Evolutionary conservation across 1,284 basidiomycete genomes (phyloP).

Genomic region (Pterulicium gracile): DNA sequence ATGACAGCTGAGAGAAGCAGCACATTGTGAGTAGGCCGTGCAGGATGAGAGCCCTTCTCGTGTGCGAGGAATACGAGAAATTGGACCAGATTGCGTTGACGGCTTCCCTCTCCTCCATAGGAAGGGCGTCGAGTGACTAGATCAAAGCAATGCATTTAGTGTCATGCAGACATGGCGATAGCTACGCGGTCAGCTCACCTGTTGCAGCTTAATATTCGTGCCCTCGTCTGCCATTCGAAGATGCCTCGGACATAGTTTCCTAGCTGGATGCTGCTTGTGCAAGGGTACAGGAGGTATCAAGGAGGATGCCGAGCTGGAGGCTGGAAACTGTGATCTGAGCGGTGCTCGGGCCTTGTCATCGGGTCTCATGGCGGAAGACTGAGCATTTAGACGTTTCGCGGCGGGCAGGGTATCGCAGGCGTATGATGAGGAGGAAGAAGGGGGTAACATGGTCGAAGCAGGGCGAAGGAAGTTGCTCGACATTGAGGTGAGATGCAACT

Average conservation of each 20-base stretch:
- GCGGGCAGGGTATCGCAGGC: slow-evolving; percentile 68
- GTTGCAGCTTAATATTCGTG: slow-evolving; percentile 86
- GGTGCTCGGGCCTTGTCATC: slow-evolving; percentile 7
- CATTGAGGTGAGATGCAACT: neutral
- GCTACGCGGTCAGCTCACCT: slow-evolving; percentile 40
- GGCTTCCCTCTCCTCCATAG: slow-evolving; percentile 78
- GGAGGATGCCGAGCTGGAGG: neutral
- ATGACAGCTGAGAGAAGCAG: slow-evolving; percentile 97
- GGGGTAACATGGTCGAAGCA: slow-evolving; percentile 14
- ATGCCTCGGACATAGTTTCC: slow-evolving; percentile 84
- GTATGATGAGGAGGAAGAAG: slow-evolving; percentile 22
- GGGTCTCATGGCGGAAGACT: slow-evolving; percentile 18
- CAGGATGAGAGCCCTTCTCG: slow-evolving; percentile 86
- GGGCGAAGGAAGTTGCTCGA: neutral
- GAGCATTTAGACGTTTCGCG: slow-evolving; percentile 33
- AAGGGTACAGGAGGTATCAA: neutral
- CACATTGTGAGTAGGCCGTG: slow-evolving; percentile 99
- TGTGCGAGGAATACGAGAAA: slow-evolving; percentile 91
- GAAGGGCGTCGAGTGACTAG: slow-evolving; percentile 90
- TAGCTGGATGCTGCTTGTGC: slow-evolving; percentile 16
- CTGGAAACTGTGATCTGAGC: neutral
- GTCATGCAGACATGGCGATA: neutral
- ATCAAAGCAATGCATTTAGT: neutral
- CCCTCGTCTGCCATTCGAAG: slow-evolving; percentile 98
- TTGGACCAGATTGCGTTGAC: slow-evolving; percentile 95